A percentile compares a stretch with the other conserved stretches of the same genome.
phyloP scores from a whole-genome alignment of 345 rosid species.

The Gossypium bickii region DNA sequence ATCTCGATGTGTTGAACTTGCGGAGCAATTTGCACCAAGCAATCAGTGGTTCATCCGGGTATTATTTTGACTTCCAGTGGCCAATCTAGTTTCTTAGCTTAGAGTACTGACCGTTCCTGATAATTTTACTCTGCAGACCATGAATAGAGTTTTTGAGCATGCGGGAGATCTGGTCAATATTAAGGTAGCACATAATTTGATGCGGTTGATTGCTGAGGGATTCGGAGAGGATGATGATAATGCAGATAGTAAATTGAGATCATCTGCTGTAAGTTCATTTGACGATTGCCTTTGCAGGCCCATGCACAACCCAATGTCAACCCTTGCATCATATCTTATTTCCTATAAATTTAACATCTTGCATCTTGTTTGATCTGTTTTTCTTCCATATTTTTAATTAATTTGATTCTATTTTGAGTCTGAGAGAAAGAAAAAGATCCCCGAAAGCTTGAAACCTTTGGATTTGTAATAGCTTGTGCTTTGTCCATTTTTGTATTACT shows the following conservation, averaged over 20 bases:
- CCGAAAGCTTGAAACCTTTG: constrained; percentile 4
- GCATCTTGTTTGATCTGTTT: background rate
- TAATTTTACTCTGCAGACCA: constrained; percentile 46
- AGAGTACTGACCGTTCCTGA: constrained; percentile 13
- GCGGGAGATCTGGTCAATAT: constrained; percentile 92
- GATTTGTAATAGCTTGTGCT: background rate
- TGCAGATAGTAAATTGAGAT: constrained; percentile 82
- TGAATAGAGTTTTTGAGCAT: constrained; percentile 97
- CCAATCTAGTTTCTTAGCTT: constrained; percentile 16
- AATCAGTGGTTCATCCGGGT: constrained; percentile 99
- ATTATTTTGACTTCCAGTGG: constrained; percentile 17
- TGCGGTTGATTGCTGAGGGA: constrained; percentile 96
- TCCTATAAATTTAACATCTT: background rate
- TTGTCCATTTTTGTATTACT: background rate
- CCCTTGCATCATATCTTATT: background rate
- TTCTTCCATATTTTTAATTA: background rate
- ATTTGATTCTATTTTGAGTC: background rate
- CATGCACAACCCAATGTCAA: background rate
- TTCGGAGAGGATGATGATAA: constrained; percentile 89
- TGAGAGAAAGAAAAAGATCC: background rate
- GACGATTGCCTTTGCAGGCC: constrained; percentile 8
- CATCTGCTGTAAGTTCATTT: constrained; percentile 79
- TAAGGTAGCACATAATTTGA: constrained; percentile 92
- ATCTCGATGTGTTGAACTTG: constrained; percentile 91
- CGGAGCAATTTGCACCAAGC: constrained; percentile 97